Percentiles rank a stretch among this genome's conserved stretches.
Evolutionary conservation across 306 rosid species (phyloP).

Genomic region (Hippophae rhamnoides): DNA sequence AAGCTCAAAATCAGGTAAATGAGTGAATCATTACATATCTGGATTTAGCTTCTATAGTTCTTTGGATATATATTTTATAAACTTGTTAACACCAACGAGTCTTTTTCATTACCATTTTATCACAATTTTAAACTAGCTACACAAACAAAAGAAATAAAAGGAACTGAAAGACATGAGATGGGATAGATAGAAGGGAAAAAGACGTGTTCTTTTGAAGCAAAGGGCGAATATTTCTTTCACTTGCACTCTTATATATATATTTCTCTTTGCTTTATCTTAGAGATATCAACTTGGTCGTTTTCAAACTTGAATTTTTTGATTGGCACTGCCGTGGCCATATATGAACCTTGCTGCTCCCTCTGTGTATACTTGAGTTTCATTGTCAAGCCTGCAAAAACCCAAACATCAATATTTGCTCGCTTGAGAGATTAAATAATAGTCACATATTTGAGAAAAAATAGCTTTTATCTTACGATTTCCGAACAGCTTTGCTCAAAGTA

Average conservation of each 20-base stretch:
- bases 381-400: conserved; percentile 48
- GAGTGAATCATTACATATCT: no score
- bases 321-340: conserved; percentile 63
- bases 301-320: conserved; percentile 37
- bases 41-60: no score
- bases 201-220: conserved; percentile 21
- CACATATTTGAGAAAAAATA: not conserved
- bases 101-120: conserved; percentile 15
- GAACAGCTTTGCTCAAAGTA: conserved; percentile 86
- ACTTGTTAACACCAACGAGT: not conserved
- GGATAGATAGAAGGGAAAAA: conserved; percentile 3
- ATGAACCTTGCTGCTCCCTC: conserved; percentile 91
- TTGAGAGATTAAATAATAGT: not conserved
- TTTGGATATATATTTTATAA: no score
- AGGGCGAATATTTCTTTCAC: conserved; percentile 27
- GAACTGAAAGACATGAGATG: conserved; percentile 1
- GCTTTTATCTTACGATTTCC: conserved; percentile 50
- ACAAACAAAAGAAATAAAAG: conserved; percentile 21
- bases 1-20: no score
- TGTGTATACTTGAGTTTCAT: conserved; percentile 85
- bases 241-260: conserved; percentile 18
- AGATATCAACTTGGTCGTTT: conserved; percentile 9
- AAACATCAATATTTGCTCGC: not conserved
- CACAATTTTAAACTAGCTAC: conserved; percentile 36
- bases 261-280: conserved; percentile 29